Base-by-base conservation (phyloP, 2,329 filamentous ascomycete species). In the Hypoxylon rubiginosum region DNA sequence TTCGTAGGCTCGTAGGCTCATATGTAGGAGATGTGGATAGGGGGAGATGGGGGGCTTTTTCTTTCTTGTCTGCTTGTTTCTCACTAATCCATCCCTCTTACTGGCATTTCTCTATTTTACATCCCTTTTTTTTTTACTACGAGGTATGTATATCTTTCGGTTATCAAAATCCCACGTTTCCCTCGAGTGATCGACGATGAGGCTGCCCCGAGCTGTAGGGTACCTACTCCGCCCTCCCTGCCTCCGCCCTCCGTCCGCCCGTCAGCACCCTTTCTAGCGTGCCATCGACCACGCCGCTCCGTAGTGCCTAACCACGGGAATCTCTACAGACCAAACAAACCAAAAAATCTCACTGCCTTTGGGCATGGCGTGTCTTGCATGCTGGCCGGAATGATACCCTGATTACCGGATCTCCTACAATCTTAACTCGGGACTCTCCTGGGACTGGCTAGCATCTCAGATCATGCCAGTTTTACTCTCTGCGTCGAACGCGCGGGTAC, bases 401-500 rank as follows among this genome's bases (percentile, higher is more conserved):
- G 59, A 62, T 17, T 70, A 64, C 67, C 67, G 67, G 67, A 60
- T 68, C 63, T 62, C 65, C 58, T 68, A 68, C 65, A 66, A 68
- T 63, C 58, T 70, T 64, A 53, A 70, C 58, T 62, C 67, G 67
- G 67, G 62, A 55, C 49, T 70, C 67, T 62, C 65, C 65, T 70
- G 62, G 50, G 53, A 58, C 50, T 64, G 36, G 49, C 30, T 60
- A 57, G 26, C 57, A 45, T 56, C 66, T 52, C 36, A 49, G 57
- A 57, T 62, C 63, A 63, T 63, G 50, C 56, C 63, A 64, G 53
- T 50, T 32, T n/a, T 32, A 24, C 28, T 36, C 28, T 58, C 51
- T 39, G 62, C n/a, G 32, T 51, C 49, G 34, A 64, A 45, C 45
- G 50, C 59, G 21, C 21, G 21, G 21, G 21, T 24, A 24, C 21